Evolutionary conservation across 2,329 filamentous ascomycete species (phyloP).

Genomic region (Fusarium subtropicale): DNA sequence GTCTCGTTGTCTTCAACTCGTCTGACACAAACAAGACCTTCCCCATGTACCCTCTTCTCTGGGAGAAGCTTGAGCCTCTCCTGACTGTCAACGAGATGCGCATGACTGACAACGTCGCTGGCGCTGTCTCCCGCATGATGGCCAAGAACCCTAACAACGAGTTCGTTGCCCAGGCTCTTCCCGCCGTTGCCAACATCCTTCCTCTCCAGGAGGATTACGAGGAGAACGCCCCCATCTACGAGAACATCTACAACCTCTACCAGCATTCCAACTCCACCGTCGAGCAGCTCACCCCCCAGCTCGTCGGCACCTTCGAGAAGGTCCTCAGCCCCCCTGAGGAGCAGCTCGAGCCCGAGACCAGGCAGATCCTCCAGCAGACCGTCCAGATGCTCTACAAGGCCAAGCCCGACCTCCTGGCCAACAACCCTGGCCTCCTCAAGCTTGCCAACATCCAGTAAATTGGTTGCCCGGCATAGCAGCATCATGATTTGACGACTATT

Average conservation of each 20-base stretch:
- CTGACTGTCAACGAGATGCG: conserved; percentile 81
- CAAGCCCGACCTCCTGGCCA: conserved; percentile 51
- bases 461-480: neutral
- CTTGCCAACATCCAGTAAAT: conserved; percentile 48
- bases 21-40: conserved; percentile 76
- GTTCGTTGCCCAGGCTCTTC: conserved; percentile 84
- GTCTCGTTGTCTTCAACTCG: conserved; percentile 85
- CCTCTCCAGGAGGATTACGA: conserved; percentile 94
- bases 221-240: conserved; percentile 94
- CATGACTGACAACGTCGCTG: conserved; percentile 91
- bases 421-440: conserved; percentile 49
- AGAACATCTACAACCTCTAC: conserved; percentile 90
- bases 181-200: conserved; percentile 80
- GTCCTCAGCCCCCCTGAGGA: conserved; percentile 78
- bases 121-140: conserved; percentile 93
- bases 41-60: conserved; percentile 80
- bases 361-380: conserved; percentile 72
- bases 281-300: conserved; percentile 74
- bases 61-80: conserved; percentile 87
- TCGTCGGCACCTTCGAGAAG: conserved; percentile 78
- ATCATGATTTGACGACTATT: conserved; percentile 38
- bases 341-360: conserved; percentile 79
- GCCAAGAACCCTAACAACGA: conserved; percentile 85
- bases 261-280: conserved; percentile 76
- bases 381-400: conserved; percentile 62